Evolutionary conservation across 352 stramenopile genomes (phyloP).

Genomic region (Phytopythium sindhum): DNA sequence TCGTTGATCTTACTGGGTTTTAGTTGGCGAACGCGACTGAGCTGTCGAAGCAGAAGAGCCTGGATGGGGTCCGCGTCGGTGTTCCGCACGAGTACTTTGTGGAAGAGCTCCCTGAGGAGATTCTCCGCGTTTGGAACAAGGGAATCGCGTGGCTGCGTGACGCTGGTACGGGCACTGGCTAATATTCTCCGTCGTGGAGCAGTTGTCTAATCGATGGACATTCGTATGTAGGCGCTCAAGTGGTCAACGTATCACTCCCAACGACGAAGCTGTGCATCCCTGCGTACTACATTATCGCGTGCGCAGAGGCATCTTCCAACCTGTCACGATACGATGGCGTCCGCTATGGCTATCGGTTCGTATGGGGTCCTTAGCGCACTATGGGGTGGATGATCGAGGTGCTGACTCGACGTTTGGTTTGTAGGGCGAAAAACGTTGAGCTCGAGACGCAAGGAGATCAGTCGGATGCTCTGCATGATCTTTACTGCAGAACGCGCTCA

Average conservation of each 20-base stretch:
- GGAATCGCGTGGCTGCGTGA: constrained; percentile 67
- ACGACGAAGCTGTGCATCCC: constrained; percentile 89
- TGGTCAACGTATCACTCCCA: constrained; percentile 73
- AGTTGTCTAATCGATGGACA: neutral
- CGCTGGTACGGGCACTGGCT: constrained; percentile 21
- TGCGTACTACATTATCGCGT: constrained; percentile 98
- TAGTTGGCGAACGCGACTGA: constrained; percentile 16
- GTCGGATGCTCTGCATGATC: constrained; percentile 76
- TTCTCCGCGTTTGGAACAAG: constrained; percentile 81
- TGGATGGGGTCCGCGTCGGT: constrained; percentile 86
- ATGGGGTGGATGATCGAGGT: neutral
- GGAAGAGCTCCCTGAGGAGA: constrained; percentile 83
- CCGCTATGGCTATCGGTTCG: constrained; percentile 81
- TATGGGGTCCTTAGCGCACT: neutral
- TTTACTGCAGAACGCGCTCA: constrained; percentile 85
- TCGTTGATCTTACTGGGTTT: neutral
- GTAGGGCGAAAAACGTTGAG: constrained; percentile 49
- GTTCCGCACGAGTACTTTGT: constrained; percentile 95
- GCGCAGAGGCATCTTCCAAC: constrained; percentile 97
- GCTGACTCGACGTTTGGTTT: constrained; percentile 5
- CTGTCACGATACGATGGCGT: constrained; percentile 97
- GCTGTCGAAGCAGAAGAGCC: constrained; percentile 22
- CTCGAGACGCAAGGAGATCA: constrained; percentile 55
- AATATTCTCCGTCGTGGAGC: neutral
- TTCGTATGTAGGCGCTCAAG: constrained; percentile 44